Base-by-base conservation (phyloP, 495 filamentous ascomycete species). In the Friedmanniomyces simplex region DNA sequence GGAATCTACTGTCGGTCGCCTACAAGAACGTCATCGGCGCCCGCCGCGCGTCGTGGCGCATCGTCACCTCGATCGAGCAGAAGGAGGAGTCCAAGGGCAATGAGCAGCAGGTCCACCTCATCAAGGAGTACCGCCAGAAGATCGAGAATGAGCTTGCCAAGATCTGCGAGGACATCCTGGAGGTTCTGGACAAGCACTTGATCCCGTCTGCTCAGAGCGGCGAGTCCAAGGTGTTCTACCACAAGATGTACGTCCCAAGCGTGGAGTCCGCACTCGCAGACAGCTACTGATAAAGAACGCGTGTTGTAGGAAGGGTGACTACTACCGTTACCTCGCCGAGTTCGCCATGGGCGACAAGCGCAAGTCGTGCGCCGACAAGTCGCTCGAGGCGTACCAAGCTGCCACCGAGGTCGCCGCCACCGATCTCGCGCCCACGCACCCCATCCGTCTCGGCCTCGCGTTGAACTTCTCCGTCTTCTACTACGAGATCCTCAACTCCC, bases 31-130 rank as follows among this genome's bases (percentile, higher is more conserved):
- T 98, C 55, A 91, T 98, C 63, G 93, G 93, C 66, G 95, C 93
- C 65, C 88, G 93, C 73, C 93, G 94, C 82, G 94, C 93, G 67
- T 96, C 90, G 62, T 98, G 93, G 93, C 86, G 93, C 76, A 97
- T 98, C 74, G 95, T 98, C 76, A 96, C 94, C 67, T 96, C 91
- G 66, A 98, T 98, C 74, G 93, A 97, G 79, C 93, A 98, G 76
- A 97, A 97, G 83, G 93, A 98, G 80, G 93, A 98, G 78, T 95
- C 91, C 69, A 98, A 98, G 84, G 93, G 94, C 80, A 96, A 95
- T 76, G 84, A 91, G 63, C 77, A 81, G 62, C 93, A 98, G 77
- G 93, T 97, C 63, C 70, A 77, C 63, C 78, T 96, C 59, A 98
- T 98, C 80, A 96, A 96, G 83, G 91, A 96, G 73, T 98, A 98